These are phyloP conservation scores for Fusarium tanahbumbuense DNA, from an alignment of 2,329 filamentous ascomycete species.

Conservation along the genomic window DNA sequence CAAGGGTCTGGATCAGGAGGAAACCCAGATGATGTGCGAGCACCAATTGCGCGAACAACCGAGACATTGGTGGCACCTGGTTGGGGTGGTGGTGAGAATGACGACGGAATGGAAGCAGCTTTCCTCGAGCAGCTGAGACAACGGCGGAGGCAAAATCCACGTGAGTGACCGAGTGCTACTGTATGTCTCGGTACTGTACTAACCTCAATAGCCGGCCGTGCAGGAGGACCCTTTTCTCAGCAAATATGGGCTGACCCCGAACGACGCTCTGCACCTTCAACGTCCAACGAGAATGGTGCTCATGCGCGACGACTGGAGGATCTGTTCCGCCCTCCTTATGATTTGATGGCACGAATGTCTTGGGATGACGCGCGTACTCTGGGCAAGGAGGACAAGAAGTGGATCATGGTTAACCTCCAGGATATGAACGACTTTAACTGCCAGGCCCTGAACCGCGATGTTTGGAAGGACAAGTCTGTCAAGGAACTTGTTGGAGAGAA, in stretches of 20 bases:
- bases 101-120: slow-evolving; percentile 66
- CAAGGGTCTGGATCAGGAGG: slow-evolving; percentile 50
- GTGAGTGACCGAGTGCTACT: slow-evolving; percentile 43
- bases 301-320: slow-evolving; percentile 87
- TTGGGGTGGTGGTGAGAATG: slow-evolving; percentile 59
- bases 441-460: slow-evolving; percentile 90
- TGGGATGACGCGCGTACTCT: slow-evolving; percentile 88
- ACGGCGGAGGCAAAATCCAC: slow-evolving; percentile 49
- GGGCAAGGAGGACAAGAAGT: slow-evolving; percentile 90
- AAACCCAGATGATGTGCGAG: slow-evolving; percentile 75
- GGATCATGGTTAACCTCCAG: slow-evolving; percentile 96
- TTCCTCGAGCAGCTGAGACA: slow-evolving; percentile 74
- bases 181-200: background rate
- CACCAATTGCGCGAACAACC: slow-evolving; percentile 89
- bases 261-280: slow-evolving; percentile 35
- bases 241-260: slow-evolving; percentile 53
- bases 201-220: slow-evolving; percentile 29
- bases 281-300: slow-evolving; percentile 61
- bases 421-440: slow-evolving; percentile 94
- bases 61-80: slow-evolving; percentile 87
- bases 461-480: slow-evolving; percentile 90
- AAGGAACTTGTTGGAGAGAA: slow-evolving; percentile 86
- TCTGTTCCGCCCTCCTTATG: slow-evolving; percentile 91
- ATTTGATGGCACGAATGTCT: slow-evolving; percentile 82
- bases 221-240: slow-evolving; percentile 54